Evolutionary conservation across 1,284 basidiomycete species (phyloP), one percentile per base, ranked within the genome.

Genomic region (Malassezia globosa): DNA sequence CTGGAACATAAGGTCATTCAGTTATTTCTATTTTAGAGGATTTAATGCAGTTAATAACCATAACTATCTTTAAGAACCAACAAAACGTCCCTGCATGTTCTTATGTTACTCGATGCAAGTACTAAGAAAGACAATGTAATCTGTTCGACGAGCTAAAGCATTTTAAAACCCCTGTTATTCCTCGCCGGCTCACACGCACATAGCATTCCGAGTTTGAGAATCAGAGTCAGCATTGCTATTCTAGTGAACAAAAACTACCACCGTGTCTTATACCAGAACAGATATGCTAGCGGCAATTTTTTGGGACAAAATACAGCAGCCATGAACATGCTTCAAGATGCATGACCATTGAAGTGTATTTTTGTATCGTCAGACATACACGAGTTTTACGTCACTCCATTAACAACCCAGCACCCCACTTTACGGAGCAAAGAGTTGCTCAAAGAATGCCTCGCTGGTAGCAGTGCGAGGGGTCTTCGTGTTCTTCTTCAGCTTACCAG

Each of bases 401-500:
- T 38, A 22, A 38, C 37, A 25, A 19, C 10, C 23, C 37, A 38
- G 2, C 4, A 19, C 41, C 19, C 4, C 29, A 18, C 22, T 22
- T 51, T 51, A 51, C 2, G 43, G 38, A 40, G 62, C 62, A 51
- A 56, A 54, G 24, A 95, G 81, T 61, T 80, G 87, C 63, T 79
- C 78, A 73, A 88, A 76, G 86, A 94, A 95, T 54, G 37, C 35
- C 23, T 54, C 42, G 26, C 80, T 79, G 75, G 87, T 82, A 73
- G 84, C 82, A 59, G 86, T 86, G 54, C 81, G 77, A 55, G 63
- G 57, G 42, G 54, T 50, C 61, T 61, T 62, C 54, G 61, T 55
- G 47, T 57, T 39, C 46, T 45, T 45, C 58, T 60, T 60, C 33
- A 47, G 31, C 59, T 63, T 63, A 48, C 66, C 67, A 5, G 56